Percentiles rank a stretch among this genome's conserved stretches.
These are phyloP conservation scores for Larix kaempferi DNA, from an alignment of 75 land plant genomes.

Conservation along the genomic window DNA sequence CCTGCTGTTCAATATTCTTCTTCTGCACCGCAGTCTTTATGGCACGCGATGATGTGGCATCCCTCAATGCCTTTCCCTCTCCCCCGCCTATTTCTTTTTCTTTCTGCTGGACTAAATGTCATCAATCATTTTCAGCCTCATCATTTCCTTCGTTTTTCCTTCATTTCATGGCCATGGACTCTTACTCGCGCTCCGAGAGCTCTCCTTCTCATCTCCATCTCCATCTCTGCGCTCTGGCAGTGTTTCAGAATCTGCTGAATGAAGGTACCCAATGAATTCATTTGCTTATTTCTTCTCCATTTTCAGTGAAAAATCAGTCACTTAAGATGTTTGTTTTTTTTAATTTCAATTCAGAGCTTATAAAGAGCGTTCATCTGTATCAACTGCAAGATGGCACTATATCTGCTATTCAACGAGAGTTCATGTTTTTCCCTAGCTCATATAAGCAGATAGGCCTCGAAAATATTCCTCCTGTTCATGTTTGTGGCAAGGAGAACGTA, in stretches of 20 bases:
- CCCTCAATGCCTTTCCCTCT: neutral
- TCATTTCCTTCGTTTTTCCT: neutral
- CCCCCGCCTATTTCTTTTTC: neutral
- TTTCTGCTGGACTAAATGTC: neutral
- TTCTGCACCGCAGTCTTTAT: neutral
- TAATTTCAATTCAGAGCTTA: neutral
- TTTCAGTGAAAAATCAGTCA: no score
- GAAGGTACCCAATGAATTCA: neutral
- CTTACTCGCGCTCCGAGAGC: neutral
- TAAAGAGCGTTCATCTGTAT: neutral
- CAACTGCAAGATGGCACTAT: neutral
- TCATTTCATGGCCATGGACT: neutral
- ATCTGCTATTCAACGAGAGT: neutral
- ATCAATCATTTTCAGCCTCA: neutral
- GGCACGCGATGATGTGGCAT: neutral
- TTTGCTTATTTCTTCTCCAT: neutral
- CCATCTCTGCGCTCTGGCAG: neutral
- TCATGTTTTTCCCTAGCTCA: neutral
- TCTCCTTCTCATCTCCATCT: neutral
- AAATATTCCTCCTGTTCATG: no score
- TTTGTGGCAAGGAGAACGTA: neutral
- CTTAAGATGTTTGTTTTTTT: no score
- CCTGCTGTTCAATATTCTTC: neutral
- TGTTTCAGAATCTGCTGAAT: constrained; percentile 1
- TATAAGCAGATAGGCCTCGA: neutral